phyloP scores from a whole-genome alignment of 179 eudicot genomes.

The Silene coronaria region DNA sequence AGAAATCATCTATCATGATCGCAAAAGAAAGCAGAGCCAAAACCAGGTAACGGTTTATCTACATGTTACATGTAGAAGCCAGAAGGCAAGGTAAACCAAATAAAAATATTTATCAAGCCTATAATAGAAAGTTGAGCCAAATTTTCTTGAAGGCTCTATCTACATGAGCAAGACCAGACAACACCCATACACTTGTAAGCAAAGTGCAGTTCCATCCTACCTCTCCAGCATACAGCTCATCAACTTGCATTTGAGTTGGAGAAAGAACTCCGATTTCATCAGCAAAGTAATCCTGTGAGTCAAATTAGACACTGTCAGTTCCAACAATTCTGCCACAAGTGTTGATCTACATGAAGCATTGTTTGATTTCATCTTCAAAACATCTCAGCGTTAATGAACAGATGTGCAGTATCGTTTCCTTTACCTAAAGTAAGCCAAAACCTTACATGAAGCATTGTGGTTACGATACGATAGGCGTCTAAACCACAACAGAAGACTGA shows the following conservation, averaged over 20 bases:
- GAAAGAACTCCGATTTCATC: slow-evolving; percentile 97
- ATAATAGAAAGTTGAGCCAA: too few species aligned
- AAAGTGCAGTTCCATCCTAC: slow-evolving; percentile 28
- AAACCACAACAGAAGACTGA: too few species aligned
- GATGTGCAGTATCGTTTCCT: neutral
- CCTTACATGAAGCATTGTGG: neutral
- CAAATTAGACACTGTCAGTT: slow-evolving; percentile 17
- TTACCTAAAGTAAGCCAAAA: neutral
- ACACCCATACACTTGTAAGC: neutral
- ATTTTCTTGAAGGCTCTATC: too few species aligned
- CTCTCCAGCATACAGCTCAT: slow-evolving; percentile 87
- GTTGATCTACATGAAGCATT: neutral
- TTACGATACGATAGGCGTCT: neutral
- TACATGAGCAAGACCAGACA: too few species aligned
- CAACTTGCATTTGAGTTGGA: slow-evolving; percentile 83
- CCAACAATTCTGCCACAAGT: slow-evolving; percentile 5
- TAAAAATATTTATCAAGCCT: neutral
- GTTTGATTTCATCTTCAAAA: neutral
- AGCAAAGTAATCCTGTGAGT: slow-evolving; percentile 75
- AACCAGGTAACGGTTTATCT: neutral
- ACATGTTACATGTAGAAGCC: neutral
- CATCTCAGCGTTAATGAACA: neutral
- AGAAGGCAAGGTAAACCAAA: neutral
- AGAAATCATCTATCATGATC: neutral
- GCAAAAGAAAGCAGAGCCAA: neutral